Conservation (phyloP, 2,329 filamentous ascomycete genomes). For the Cladosporium sp. region DNA sequence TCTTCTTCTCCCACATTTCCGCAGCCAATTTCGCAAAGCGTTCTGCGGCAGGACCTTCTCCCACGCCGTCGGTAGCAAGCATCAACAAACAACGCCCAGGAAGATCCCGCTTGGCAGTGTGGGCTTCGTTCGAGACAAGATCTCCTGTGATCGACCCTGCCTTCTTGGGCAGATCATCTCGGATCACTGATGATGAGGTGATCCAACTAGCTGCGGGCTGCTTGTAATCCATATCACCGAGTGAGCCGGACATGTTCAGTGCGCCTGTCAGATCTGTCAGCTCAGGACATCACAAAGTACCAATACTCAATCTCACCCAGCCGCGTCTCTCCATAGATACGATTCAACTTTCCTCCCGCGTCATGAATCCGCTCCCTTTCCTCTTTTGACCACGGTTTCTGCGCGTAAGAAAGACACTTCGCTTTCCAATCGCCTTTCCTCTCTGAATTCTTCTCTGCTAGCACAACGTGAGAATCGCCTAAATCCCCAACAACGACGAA, state of each 20-base stretch:
- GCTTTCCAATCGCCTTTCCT: constrained; percentile 8
- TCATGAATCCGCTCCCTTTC: constrained; percentile 9
- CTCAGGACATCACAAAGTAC: not conserved
- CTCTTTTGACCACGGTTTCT: constrained; percentile 6
- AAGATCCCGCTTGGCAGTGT: not conserved
- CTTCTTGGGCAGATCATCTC: constrained; percentile 8
- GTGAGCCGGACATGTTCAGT: constrained; percentile 9
- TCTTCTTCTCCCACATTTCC: constrained; percentile 10
- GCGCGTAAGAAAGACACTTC: not conserved
- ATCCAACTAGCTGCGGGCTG: constrained; percentile 7
- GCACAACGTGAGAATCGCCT: constrained; percentile 8
- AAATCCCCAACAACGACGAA: constrained; percentile 3
- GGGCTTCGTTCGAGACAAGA: constrained; percentile 10
- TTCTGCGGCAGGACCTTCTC: constrained; percentile 5
- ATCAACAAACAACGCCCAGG: not conserved
- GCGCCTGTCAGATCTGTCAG: not conserved
- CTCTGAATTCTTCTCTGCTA: constrained; percentile 3
- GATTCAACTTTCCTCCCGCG: constrained; percentile 7
- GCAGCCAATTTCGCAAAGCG: not conserved
- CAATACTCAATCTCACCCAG: not conserved
- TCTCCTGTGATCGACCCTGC: constrained; percentile 10
- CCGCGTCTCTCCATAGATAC: constrained; percentile 6
- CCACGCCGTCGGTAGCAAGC: constrained; percentile 9
- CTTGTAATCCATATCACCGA: constrained; percentile 10
- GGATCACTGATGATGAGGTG: not conserved